Evolutionary conservation across 805 yeast species (phyloP).

Genomic region (Kluyveromyces lactis): DNA sequence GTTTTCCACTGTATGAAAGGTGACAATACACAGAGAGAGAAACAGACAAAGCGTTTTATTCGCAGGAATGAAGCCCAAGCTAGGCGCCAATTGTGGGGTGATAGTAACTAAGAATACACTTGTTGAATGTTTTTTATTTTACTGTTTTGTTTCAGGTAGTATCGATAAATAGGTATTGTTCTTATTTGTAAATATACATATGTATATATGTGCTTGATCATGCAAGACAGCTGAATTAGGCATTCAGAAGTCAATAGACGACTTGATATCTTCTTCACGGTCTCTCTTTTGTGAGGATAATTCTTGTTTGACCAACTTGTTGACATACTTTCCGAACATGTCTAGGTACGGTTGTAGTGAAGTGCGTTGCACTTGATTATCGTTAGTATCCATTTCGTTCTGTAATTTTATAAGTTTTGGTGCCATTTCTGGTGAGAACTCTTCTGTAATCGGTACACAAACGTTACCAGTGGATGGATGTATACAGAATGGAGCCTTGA

Average conservation of each 20-base stretch:
- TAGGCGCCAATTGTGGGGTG: too few relatives aligned
- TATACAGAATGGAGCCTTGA: constrained; percentile 93
- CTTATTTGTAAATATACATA: too few relatives aligned
- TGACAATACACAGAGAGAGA: too few relatives aligned
- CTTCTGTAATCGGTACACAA: constrained; percentile 65
- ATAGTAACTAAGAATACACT: too few relatives aligned
- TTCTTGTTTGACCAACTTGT: constrained; percentile 48
- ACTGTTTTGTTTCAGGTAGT: too few relatives aligned
- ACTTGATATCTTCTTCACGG: constrained; percentile 25
- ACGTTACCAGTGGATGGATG: constrained; percentile 95
- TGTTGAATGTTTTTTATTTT: too few relatives aligned
- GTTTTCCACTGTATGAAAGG: too few relatives aligned
- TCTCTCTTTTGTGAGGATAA: constrained; percentile 31
- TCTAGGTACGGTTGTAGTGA: constrained; percentile 64
- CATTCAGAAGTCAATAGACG: neutral
- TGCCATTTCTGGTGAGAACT: constrained; percentile 68
- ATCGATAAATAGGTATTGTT: too few relatives aligned
- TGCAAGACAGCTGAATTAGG: neutral
- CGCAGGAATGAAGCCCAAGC: too few relatives aligned
- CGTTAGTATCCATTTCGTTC: constrained; percentile 50
- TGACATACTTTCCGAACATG: constrained; percentile 56
- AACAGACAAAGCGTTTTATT: too few relatives aligned
- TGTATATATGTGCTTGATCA: too few relatives aligned
- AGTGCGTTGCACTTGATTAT: constrained; percentile 44
- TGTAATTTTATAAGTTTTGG: constrained; percentile 66